These are phyloP conservation scores for Bipolaris sorokiniana DNA, from an alignment of 2,329 filamentous ascomycete species.

Conservation along the genomic window DNA sequence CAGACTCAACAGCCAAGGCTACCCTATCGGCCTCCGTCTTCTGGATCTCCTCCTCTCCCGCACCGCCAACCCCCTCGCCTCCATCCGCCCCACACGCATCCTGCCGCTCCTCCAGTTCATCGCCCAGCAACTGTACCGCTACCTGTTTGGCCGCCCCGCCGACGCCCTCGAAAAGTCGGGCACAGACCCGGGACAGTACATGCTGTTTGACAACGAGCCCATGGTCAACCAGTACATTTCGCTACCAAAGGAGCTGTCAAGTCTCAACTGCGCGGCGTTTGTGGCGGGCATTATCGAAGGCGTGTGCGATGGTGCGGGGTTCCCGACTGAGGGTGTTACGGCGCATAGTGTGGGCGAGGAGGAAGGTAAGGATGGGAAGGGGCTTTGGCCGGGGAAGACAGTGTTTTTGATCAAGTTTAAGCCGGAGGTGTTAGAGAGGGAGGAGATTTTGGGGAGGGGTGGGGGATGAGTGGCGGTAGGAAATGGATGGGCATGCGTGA, in stretches of 20 bases:
- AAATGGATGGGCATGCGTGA: background rate
- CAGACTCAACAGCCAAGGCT: slow-evolving; percentile 88
- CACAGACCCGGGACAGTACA: slow-evolving; percentile 90
- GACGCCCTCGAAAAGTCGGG: slow-evolving; percentile 91
- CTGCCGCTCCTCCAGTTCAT: slow-evolving; percentile 94
- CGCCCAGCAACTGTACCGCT: slow-evolving; percentile 87
- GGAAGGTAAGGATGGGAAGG: slow-evolving; percentile 58
- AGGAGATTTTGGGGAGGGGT: slow-evolving; percentile 75
- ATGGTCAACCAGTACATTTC: slow-evolving; percentile 93
- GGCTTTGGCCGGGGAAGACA: slow-evolving; percentile 92
- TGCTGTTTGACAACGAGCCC: slow-evolving; percentile 98
- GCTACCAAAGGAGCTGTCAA: slow-evolving; percentile 92
- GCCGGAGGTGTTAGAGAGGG: slow-evolving; percentile 87
- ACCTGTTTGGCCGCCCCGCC: slow-evolving; percentile 88
- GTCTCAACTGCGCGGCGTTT: slow-evolving; percentile 94
- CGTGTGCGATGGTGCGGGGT: slow-evolving; percentile 90
- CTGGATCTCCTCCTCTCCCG: slow-evolving; percentile 91
- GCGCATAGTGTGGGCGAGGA: slow-evolving; percentile 72
- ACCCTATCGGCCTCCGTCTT: slow-evolving; percentile 90
- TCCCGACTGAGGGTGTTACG: slow-evolving; percentile 80
- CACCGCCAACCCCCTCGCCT: slow-evolving; percentile 52
- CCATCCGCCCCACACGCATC: slow-evolving; percentile 80
- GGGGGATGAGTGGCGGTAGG: slow-evolving; percentile 44
- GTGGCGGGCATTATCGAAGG: slow-evolving; percentile 96
- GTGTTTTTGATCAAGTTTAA: slow-evolving; percentile 95